Evolutionary conservation across 192 early-diverging fungal species (phyloP).

Genomic region (Coemansia sp.): DNA sequence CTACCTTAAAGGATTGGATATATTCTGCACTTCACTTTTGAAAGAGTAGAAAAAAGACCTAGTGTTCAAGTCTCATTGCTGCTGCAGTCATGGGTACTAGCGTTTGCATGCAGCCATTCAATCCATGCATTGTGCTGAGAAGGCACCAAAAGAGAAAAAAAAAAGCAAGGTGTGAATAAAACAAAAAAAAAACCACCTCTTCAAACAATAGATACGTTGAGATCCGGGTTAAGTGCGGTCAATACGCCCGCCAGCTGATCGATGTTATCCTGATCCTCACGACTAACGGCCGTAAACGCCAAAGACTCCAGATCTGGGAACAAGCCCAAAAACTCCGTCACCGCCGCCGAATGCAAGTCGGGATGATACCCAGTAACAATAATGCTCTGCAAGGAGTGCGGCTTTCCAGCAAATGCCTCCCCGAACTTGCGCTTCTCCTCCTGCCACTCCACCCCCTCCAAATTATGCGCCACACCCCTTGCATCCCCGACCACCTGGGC

Average conservation of each 20-base stretch:
- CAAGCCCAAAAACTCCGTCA: constrained; percentile 43
- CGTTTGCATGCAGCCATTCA: too few relatives aligned
- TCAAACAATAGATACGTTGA: constrained; percentile 40
- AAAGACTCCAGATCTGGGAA: constrained; percentile 49
- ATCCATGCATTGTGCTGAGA: too few relatives aligned
- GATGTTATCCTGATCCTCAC: constrained; percentile 51
- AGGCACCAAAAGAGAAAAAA: too few relatives aligned
- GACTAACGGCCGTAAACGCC: constrained; percentile 33
- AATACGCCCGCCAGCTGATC: constrained; percentile 51
- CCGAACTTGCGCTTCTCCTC: constrained; percentile 39
- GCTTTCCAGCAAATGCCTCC: constrained; percentile 30
- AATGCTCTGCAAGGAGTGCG: constrained; percentile 44
- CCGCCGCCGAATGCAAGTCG: constrained; percentile 40
- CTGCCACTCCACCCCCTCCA: constrained; percentile 39
- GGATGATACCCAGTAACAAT: constrained; percentile 45
- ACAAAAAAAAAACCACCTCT: background rate
- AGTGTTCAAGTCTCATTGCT: too few relatives aligned
- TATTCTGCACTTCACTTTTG: too few relatives aligned
- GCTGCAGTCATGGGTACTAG: too few relatives aligned
- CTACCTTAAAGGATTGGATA: too few relatives aligned
- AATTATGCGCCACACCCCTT: constrained; percentile 31
- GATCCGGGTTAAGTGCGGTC: constrained; percentile 45
- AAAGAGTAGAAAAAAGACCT: too few relatives aligned
- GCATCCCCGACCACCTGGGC: constrained; percentile 10
- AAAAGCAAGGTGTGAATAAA: too few relatives aligned